Conservation (phyloP, 352 stramenopile genomes). For the Phytophthora macrochlamydospora region DNA sequence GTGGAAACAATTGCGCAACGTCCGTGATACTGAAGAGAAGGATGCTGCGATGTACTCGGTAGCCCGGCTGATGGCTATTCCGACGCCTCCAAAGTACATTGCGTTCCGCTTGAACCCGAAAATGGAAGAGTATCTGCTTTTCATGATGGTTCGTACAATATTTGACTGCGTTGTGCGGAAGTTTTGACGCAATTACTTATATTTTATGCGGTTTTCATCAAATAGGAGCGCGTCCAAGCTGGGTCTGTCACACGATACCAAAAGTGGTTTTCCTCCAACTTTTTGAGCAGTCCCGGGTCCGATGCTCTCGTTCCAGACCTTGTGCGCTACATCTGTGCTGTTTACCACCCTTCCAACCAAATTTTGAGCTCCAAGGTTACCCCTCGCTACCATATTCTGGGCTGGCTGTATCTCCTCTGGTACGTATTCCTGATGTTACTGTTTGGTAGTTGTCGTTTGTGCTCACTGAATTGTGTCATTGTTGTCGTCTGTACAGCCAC, state of each 20-base stretch:
- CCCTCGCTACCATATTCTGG: slow-evolving; percentile 84
- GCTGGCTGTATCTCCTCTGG: slow-evolving; percentile 87
- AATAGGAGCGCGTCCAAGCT: slow-evolving; percentile 76
- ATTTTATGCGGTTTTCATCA: neutral
- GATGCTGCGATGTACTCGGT: slow-evolving; percentile 66
- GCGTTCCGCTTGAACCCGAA: slow-evolving; percentile 83
- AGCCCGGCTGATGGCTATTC: slow-evolving; percentile 70
- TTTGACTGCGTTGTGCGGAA: neutral
- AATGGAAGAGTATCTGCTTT: slow-evolving; percentile 87
- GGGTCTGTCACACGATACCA: slow-evolving; percentile 82
- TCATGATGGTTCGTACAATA: slow-evolving; percentile 77
- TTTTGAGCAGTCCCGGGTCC: slow-evolving; percentile 67
- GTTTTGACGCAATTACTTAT: neutral
- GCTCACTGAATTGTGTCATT: slow-evolving; percentile 5
- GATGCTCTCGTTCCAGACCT: slow-evolving; percentile 82
- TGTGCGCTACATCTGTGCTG: slow-evolving; percentile 83
- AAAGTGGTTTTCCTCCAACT: slow-evolving; percentile 88
- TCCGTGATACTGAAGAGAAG: slow-evolving; percentile 64
- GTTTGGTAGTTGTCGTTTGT: neutral
- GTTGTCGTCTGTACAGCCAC: slow-evolving; percentile 26
- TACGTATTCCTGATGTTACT: slow-evolving; percentile 24
- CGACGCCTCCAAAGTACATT: slow-evolving; percentile 77
- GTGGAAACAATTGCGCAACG: slow-evolving; percentile 80
- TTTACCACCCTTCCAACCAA: slow-evolving; percentile 86
- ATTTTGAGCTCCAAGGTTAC: slow-evolving; percentile 84